A percentile compares a stretch with the other conserved stretches of the same genome.
Conservation (phyloP, 306 rosid genomes). For the Sicyos edulis region DNA sequence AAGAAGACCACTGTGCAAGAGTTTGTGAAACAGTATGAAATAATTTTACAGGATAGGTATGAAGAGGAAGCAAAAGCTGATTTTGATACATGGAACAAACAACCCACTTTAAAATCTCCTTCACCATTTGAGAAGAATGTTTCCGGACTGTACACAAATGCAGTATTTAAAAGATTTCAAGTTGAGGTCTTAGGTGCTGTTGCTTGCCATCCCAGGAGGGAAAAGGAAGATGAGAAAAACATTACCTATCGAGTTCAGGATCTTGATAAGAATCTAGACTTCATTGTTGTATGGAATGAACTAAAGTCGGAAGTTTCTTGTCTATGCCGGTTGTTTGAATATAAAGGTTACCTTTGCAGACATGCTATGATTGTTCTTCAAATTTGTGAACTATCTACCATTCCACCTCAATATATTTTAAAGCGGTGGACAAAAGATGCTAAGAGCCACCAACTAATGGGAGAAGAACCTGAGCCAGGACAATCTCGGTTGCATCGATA, state of each 20-base stretch:
- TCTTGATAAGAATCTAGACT: conserved; percentile 68
- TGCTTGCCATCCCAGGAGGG: conserved; percentile 87
- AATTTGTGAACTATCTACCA: conserved; percentile 62
- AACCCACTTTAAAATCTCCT: conserved; percentile 69
- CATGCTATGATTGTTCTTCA: conserved; percentile 95
- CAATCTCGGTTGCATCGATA: conserved; percentile 66
- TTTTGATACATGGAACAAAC: conserved; percentile 86
- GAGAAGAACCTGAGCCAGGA: conserved; percentile 55
- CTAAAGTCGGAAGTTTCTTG: conserved; percentile 69
- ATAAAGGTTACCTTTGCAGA: conserved; percentile 92
- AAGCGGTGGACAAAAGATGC: conserved; percentile 92
- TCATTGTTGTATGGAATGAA: conserved; percentile 58
- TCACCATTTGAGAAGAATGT: conserved; percentile 93
- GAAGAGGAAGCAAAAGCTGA: conserved; percentile 99
- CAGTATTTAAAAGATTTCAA: conserved; percentile 87
- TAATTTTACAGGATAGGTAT: conserved; percentile 84
- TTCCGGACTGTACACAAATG: conserved; percentile 68
- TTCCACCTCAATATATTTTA: conserved; percentile 78
- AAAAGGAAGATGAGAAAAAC: conserved; percentile 56
- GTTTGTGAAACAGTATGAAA: conserved; percentile 74
- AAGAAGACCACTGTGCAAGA: conserved; percentile 85
- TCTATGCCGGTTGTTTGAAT: conserved; percentile 75
- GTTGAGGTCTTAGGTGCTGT: conserved; percentile 90
- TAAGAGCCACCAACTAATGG: conserved; percentile 50
- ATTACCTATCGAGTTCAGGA: conserved; percentile 66